A percentile compares a stretch with the other conserved stretches of the same genome.
Evolutionary conservation across 2,329 filamentous ascomycete species (phyloP).

Genomic region (Nigrospora oryzae): DNA sequence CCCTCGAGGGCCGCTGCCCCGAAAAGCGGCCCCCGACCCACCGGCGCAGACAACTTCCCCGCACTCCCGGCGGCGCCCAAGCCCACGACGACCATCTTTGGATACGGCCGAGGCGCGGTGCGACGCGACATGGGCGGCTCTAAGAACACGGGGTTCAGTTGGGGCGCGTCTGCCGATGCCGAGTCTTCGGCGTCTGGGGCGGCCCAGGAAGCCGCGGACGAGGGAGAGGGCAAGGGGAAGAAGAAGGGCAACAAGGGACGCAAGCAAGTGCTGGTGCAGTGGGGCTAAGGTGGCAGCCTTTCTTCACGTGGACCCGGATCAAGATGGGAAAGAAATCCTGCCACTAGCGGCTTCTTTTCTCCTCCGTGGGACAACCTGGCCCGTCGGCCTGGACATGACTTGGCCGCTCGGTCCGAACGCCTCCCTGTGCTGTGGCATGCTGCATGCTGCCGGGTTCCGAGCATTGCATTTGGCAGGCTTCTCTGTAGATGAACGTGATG

Average conservation of each 20-base stretch:
- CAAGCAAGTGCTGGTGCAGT: conserved; percentile 53
- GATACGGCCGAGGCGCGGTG: conserved; percentile 48
- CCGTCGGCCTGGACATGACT: too few relatives aligned
- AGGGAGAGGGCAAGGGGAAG: conserved; percentile 31
- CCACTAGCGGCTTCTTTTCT: too few relatives aligned
- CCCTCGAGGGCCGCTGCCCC: too few relatives aligned
- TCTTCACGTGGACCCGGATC: too few relatives aligned
- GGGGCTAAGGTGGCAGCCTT: conserved; percentile 33
- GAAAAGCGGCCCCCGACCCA: too few relatives aligned
- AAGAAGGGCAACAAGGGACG: conserved; percentile 53
- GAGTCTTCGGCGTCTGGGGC: background rate
- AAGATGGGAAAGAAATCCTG: too few relatives aligned
- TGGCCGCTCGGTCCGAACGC: too few relatives aligned
- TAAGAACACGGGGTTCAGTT: conserved; percentile 43
- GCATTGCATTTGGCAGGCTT: too few relatives aligned
- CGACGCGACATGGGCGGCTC: conserved; percentile 39
- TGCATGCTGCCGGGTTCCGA: too few relatives aligned
- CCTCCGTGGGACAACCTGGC: too few relatives aligned
- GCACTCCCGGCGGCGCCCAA: conserved; percentile 73
- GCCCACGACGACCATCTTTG: conserved; percentile 52
- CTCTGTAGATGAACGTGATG: too few relatives aligned
- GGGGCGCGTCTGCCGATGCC: conserved; percentile 29
- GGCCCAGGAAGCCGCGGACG: conserved; percentile 12
- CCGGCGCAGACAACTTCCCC: conserved; percentile 62
- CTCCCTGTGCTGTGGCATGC: too few relatives aligned